Conservation (phyloP, 2,329 filamentous ascomycete species). For the Gaeumannomyces sp. region DNA sequence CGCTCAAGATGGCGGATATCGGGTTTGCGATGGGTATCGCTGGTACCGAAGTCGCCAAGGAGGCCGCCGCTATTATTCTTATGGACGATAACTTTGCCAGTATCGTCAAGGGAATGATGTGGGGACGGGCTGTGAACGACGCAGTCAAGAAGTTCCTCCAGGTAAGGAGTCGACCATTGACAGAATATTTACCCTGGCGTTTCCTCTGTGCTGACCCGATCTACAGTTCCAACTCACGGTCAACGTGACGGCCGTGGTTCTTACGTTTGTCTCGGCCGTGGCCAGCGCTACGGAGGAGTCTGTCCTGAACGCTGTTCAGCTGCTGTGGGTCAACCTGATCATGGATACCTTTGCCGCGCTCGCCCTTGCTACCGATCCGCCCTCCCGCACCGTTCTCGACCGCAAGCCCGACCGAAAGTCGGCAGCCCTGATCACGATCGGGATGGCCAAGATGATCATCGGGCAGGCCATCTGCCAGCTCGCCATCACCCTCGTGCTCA, state of each 20-base stretch:
- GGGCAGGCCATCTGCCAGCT: conserved; percentile 90
- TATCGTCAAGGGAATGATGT: conserved; percentile 78
- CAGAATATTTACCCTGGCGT: no score
- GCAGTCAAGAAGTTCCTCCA: conserved; percentile 69
- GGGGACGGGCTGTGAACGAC: conserved; percentile 73
- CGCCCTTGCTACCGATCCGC: conserved; percentile 85
- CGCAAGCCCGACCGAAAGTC: conserved; percentile 61
- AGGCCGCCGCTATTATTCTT: conserved; percentile 77
- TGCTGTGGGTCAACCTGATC: conserved; percentile 95
- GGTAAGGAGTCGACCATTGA: neutral
- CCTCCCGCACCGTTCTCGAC: conserved; percentile 71
- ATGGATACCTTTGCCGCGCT: conserved; percentile 94
- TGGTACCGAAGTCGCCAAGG: conserved; percentile 78
- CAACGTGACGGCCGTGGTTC: conserved; percentile 82
- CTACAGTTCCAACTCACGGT: conserved; percentile 66
- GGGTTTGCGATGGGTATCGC: conserved; percentile 84
- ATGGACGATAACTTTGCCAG: conserved; percentile 86
- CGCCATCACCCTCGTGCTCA: conserved; percentile 69
- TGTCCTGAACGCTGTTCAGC: conserved; percentile 81
- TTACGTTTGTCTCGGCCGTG: conserved; percentile 85
- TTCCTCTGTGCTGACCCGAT: neutral
- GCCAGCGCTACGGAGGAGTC: conserved; percentile 61
- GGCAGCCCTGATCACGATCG: conserved; percentile 66
- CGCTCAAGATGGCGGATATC: conserved; percentile 73
- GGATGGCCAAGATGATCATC: conserved; percentile 99